A percentile compares a stretch with the other conserved stretches of the same genome.
phyloP scores from a whole-genome alignment of 208 protist genomes.

The Leishmania aethiopica region DNA sequence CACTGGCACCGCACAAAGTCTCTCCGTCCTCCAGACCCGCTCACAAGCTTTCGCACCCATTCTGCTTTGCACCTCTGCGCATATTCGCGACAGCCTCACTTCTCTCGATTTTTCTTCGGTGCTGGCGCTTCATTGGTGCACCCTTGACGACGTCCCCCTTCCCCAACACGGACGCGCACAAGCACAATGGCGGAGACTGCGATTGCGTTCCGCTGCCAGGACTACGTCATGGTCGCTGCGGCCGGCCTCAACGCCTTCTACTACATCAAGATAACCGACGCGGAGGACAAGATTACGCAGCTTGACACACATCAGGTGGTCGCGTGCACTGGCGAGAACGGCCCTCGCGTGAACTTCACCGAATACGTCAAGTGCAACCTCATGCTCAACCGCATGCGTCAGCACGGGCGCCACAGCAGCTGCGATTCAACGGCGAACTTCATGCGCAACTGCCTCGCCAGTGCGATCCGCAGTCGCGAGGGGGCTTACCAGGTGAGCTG shows the following conservation, averaged over 20 bases:
- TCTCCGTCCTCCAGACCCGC: not conserved
- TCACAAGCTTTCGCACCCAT: not conserved
- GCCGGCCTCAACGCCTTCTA: conserved; percentile 88
- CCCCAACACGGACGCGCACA: not conserved
- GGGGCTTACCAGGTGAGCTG: conserved; percentile 91
- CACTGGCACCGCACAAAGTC: not conserved
- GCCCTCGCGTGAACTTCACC: conserved; percentile 92
- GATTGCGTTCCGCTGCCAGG: conserved; percentile 89
- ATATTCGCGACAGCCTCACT: not conserved
- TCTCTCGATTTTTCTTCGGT: conserved; percentile 23
- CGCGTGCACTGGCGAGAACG: conserved; percentile 88
- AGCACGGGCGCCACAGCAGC: conserved; percentile 82
- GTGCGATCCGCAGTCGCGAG: conserved; percentile 79
- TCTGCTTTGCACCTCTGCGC: not conserved
- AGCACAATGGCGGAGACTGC: conserved; percentile 81
- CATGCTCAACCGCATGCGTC: conserved; percentile 79
- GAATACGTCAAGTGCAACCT: conserved; percentile 95
- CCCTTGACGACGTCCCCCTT: not conserved
- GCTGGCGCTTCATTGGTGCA: not conserved
- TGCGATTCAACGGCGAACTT: conserved; percentile 88
- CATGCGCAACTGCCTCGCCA: conserved; percentile 86
- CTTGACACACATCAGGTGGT: conserved; percentile 91
- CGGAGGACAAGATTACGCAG: conserved; percentile 93
- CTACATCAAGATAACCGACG: conserved; percentile 93
- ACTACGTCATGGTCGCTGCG: conserved; percentile 84